Evolutionary conservation across 768 basidiomycete species (phyloP).

Genomic region (Austroboletus festivus): DNA sequence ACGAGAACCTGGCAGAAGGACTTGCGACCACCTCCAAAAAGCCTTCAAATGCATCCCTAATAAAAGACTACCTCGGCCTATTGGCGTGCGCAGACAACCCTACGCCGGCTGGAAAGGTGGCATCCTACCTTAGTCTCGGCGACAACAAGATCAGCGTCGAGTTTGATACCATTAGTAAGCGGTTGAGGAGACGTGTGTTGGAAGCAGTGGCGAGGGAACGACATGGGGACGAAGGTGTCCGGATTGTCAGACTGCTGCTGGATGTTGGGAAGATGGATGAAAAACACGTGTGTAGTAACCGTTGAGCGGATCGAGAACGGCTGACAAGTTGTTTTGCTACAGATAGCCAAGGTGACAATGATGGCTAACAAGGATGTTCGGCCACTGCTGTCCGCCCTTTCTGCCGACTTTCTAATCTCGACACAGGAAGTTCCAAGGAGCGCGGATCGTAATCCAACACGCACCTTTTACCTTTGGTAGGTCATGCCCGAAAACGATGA

Average conservation of each 20-base stretch:
- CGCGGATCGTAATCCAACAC: slow-evolving; percentile 82
- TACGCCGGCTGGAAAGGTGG: slow-evolving; percentile 62
- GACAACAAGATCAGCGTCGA: slow-evolving; percentile 78
- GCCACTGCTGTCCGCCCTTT: slow-evolving; percentile 72
- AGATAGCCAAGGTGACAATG: slow-evolving; percentile 95
- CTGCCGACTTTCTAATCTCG: slow-evolving; percentile 79
- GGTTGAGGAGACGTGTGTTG: slow-evolving; percentile 66
- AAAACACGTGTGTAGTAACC: slow-evolving; percentile 72
- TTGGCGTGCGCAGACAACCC: slow-evolving; percentile 82
- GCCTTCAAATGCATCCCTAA: slow-evolving; percentile 49
- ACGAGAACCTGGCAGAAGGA: slow-evolving; percentile 58
- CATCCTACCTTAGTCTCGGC: slow-evolving; percentile 67
- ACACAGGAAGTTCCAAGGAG: slow-evolving; percentile 92
- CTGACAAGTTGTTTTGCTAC: background rate
- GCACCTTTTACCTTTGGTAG: slow-evolving; percentile 91
- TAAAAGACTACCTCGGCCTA: slow-evolving; percentile 81
- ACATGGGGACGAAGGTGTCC: slow-evolving; percentile 78
- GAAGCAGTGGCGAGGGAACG: slow-evolving; percentile 80
- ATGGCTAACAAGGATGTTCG: slow-evolving; percentile 87
- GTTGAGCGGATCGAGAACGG: no score
- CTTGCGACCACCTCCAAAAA: slow-evolving; percentile 57
- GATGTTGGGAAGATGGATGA: slow-evolving; percentile 92
- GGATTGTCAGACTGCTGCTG: slow-evolving; percentile 75
- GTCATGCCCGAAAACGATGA: slow-evolving; percentile 9
- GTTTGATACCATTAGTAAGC: slow-evolving; percentile 66